Evolutionary conservation across 129 eudicot species (phyloP).

Genomic region (Chrysanthemum lavandulifolium): DNA sequence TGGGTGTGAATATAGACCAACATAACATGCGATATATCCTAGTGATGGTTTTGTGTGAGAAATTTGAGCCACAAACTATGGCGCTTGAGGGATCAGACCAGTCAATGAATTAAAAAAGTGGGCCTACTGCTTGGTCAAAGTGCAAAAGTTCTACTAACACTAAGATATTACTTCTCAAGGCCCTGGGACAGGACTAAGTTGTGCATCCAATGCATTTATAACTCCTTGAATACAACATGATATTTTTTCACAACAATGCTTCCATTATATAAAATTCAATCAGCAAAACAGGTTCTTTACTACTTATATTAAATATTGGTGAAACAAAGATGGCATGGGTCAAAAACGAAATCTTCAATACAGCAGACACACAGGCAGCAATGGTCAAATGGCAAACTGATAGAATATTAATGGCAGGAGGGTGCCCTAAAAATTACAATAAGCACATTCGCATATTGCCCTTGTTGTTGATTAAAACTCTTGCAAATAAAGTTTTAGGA

Average conservation of each 20-base stretch:
- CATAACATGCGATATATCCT: too few relatives aligned
- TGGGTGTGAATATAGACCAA: too few relatives aligned
- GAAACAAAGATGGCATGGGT: slow-evolving; percentile 10
- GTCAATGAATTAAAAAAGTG: too few relatives aligned
- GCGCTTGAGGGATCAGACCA: too few relatives aligned
- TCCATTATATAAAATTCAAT: neutral
- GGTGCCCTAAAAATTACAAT: neutral
- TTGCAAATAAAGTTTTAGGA: neutral
- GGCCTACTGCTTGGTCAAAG: too few relatives aligned
- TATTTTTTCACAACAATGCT: neutral
- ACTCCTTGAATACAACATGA: neutral
- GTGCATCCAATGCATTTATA: neutral
- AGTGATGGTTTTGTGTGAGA: too few relatives aligned
- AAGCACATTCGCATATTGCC: neutral
- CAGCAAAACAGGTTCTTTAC: neutral
- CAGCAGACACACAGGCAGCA: slow-evolving; percentile 6
- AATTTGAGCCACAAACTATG: too few relatives aligned
- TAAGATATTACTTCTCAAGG: too few relatives aligned
- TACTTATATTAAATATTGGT: neutral
- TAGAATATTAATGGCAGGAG: slow-evolving; percentile 9
- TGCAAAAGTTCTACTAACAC: too few relatives aligned
- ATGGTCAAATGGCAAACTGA: slow-evolving; percentile 2
- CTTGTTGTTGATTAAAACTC: slow-evolving; percentile 13
- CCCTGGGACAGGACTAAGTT: neutral
- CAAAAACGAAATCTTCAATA: slow-evolving; percentile 3